Evolutionary conservation across 768 basidiomycete genomes (phyloP).

Genomic region (Leccinum truebloodii): DNA sequence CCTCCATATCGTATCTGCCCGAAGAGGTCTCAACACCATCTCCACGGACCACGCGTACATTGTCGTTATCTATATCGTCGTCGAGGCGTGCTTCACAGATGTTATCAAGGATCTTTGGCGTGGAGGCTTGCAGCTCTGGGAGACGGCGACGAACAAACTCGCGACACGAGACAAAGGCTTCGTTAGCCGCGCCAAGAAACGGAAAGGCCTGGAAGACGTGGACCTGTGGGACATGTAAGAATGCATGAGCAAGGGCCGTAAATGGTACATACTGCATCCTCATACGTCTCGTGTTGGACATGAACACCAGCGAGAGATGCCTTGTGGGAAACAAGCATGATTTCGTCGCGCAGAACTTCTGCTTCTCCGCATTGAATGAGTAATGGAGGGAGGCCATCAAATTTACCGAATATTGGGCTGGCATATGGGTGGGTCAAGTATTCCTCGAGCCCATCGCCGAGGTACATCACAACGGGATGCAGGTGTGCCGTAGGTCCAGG

Average conservation of each 20-base stretch:
- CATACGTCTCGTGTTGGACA: constrained; percentile 85
- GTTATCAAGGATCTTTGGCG: constrained; percentile 52
- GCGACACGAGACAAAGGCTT: constrained; percentile 69
- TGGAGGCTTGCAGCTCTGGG: constrained; percentile 51
- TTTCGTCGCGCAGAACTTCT: constrained; percentile 94
- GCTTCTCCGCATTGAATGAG: constrained; percentile 92
- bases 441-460: constrained; percentile 75
- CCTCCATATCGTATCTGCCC: constrained; percentile 43
- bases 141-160: constrained; percentile 65
- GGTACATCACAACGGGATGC: constrained; percentile 92
- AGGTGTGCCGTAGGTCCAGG: constrained; percentile 79
- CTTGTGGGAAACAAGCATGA: constrained; percentile 89
- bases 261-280: constrained; percentile 74
- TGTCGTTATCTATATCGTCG: constrained; percentile 68
- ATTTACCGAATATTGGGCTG: constrained; percentile 91
- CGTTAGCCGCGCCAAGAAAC: constrained; percentile 65
- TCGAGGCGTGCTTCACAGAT: constrained; percentile 62
- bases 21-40: constrained; percentile 62
- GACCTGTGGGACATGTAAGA: constrained; percentile 45
- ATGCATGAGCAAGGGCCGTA: background rate
- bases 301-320: constrained; percentile 84
- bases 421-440: constrained; percentile 97
- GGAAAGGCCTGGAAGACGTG: constrained; percentile 93
- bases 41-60: constrained; percentile 67
- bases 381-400: constrained; percentile 82